Conservation (phyloP, 495 filamentous ascomycete genomes). For the Hypoxylon lenormandii region DNA sequence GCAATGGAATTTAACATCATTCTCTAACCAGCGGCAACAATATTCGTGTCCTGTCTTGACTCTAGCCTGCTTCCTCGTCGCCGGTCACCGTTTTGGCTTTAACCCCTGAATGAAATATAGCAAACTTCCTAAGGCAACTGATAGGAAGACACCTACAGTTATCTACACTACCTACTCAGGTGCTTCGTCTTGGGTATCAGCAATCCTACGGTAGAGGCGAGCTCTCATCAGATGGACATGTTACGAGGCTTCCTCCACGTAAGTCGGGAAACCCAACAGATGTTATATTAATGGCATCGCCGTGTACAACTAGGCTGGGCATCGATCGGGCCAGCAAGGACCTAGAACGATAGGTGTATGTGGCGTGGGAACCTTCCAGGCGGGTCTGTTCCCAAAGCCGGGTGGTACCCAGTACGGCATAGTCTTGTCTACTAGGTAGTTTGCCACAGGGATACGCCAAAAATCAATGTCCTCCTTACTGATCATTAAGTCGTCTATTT, state of each 20-base stretch:
- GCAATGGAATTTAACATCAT: constrained; percentile 1
- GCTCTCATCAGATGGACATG: background rate
- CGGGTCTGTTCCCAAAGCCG: constrained; percentile 7
- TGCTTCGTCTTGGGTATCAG: constrained; percentile 2
- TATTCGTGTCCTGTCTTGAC: background rate
- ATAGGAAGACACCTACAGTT: background rate
- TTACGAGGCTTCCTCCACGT: constrained; percentile 11
- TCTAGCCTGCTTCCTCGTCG: background rate
- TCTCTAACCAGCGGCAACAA: background rate
- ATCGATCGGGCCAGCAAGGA: constrained; percentile 30
- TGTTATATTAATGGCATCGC: background rate
- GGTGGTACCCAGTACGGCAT: constrained; percentile 8
- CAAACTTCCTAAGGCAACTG: background rate
- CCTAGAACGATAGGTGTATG: constrained; percentile 6
- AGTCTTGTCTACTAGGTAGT: background rate
- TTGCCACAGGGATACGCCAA: constrained; percentile 3
- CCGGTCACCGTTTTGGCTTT: background rate
- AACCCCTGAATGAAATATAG: background rate
- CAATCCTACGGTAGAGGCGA: constrained; percentile 3
- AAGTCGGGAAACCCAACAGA: constrained; percentile 23
- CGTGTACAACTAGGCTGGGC: constrained; percentile 19
- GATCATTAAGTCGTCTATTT: constrained; percentile 9
- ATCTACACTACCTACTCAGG: background rate
- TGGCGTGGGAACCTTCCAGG: background rate
- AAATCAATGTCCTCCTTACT: background rate